Evolutionary conservation across 345 rosid species (phyloP), one percentile per base, ranked within the genome.

Genomic region (Citrus cavaleriei): DNA sequence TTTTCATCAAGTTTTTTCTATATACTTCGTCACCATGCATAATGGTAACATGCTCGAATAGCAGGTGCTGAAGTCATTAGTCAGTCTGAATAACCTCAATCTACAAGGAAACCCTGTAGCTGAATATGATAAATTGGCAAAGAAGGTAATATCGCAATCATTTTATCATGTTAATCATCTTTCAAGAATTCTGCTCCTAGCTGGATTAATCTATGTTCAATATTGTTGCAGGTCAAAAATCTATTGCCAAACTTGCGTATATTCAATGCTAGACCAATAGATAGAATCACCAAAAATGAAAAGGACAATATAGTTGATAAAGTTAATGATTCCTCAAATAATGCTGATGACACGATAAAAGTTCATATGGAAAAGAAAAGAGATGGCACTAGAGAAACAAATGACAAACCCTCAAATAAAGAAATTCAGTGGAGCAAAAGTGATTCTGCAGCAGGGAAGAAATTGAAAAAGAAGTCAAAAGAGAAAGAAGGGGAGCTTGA

Each of bases 31-130:
- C 21, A 83, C 68, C 46, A 2, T 74, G 18, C 13, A 71, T 30
- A 34, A 37, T 68, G 46, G 4, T 25, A 66, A 55, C 80, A 54
- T 73, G 42, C 63, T 49, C 21, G 25, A 76, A 77, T 78, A 77
- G 72, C 85, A 95, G 98, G 92, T 89, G 60, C 84, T 93, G 82
- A 88, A 84, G 34, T 88, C 89, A 65, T 74, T 92, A 24, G 85
- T 88, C 60, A 83, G 88, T 80, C 83, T 93, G 78, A 84, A 85
- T 74, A 93, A 90, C 85, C 90, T 95, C 82, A 95, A 92, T 83
- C 79, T 95, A 77, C 91, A 80, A 78, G 97, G 99, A 75, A 95
- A 95, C 84, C 98, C 94, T 1, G 71, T 95, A 79, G 88, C 93
- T 35, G 93, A 90, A 35, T 88, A 83, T 6, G 95, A 89, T 49